A percentile compares a stretch with the other conserved stretches of the same genome.
Evolutionary conservation across 495 filamentous ascomycete genomes (phyloP).

Genomic region (Ramalina peruviana): DNA sequence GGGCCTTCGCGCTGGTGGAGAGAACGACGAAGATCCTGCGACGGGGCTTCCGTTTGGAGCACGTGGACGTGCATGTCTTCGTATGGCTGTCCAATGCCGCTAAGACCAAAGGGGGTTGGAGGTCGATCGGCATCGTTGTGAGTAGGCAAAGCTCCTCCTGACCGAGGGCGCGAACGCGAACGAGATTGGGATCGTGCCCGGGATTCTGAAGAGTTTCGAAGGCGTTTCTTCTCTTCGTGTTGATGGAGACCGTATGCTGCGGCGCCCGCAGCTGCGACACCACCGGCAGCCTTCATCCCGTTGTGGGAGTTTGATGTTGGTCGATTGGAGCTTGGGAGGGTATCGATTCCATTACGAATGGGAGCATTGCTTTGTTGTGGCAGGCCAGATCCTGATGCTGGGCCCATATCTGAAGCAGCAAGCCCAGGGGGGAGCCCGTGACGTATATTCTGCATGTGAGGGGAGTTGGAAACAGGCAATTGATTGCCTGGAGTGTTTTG

Average conservation of each 20-base stretch:
- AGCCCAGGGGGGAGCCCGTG: not conserved
- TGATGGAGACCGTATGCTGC: slow-evolving; percentile 6
- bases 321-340: slow-evolving; percentile 12
- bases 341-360: slow-evolving; percentile 4
- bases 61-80: slow-evolving; percentile 17
- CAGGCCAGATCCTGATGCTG: not conserved
- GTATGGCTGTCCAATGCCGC: slow-evolving; percentile 15
- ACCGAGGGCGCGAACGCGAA: slow-evolving; percentile 6
- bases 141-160: slow-evolving; percentile 5
- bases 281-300: slow-evolving; percentile 7
- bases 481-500: not conserved
- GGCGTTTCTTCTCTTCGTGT: slow-evolving; percentile 2
- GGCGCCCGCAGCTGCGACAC: slow-evolving; percentile 6
- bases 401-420: slow-evolving; percentile 1
- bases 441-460: not conserved
- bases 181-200: slow-evolving; percentile 2
- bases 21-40: slow-evolving; percentile 11
- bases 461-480: not conserved
- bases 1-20: slow-evolving; percentile 2
- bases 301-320: slow-evolving; percentile 7
- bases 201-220: not conserved
- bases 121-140: slow-evolving; percentile 10
- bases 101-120: slow-evolving; percentile 17
- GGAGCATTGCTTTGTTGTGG: not conserved
- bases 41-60: slow-evolving; percentile 13